Percentiles rank a stretch among this genome's conserved stretches.
phyloP scores from a whole-genome alignment of 1,284 basidiomycete genomes.

The Heterobasidion annosum region DNA sequence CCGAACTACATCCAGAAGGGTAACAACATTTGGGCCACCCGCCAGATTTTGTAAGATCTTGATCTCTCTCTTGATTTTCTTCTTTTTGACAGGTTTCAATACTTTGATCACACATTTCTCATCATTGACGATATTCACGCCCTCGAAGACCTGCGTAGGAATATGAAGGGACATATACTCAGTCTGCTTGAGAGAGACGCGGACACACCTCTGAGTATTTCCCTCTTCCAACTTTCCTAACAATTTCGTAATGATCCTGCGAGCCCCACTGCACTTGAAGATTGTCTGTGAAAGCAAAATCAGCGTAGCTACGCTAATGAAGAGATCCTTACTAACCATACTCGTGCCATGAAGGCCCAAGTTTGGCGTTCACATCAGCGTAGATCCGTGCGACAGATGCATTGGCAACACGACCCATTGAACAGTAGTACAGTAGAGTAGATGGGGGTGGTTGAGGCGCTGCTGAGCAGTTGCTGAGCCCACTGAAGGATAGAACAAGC shows the following conservation, averaged over 20 bases:
- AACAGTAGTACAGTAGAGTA: neutral
- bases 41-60: constrained; percentile 97
- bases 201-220: constrained; percentile 86
- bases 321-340: constrained; percentile 43
- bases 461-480: too few species aligned
- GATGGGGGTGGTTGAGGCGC: neutral
- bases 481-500: neutral
- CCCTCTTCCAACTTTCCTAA: constrained; percentile 92
- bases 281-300: constrained; percentile 50
- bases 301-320: constrained; percentile 16
- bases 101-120: constrained; percentile 99
- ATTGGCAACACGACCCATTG: constrained; percentile 55
- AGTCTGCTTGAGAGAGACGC: constrained; percentile 2
- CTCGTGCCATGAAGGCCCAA: constrained; percentile 75
- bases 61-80: constrained; percentile 99
- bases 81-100: constrained; percentile 99
- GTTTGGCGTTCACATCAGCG: constrained; percentile 61
- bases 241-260: constrained; percentile 98
- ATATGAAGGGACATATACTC: constrained; percentile 5
- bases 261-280: constrained; percentile 91
- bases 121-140: constrained; percentile 86
- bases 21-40: constrained; percentile 89
- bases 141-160: constrained; percentile 83
- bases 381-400: constrained; percentile 73
- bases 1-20: constrained; percentile 90